Conservation (phyloP, 768 basidiomycete genomes). For the Lactifluus volemus region DNA sequence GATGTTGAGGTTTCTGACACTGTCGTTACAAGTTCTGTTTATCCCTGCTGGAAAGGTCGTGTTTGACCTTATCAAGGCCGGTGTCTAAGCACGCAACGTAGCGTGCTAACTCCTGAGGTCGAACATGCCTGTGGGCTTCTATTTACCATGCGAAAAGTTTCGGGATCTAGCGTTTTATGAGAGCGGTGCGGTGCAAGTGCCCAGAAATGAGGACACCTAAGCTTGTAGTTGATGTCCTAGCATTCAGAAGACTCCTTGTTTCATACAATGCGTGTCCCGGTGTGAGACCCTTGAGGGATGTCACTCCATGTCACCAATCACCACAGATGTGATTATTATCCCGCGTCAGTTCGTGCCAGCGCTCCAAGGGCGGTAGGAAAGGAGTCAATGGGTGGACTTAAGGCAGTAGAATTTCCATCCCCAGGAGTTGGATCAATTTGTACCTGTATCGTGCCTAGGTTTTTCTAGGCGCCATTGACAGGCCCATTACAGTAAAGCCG, state of each 20-base stretch:
- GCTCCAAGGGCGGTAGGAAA: no score
- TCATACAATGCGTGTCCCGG: background rate
- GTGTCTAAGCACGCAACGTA: background rate
- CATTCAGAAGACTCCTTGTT: background rate
- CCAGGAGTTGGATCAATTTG: no score
- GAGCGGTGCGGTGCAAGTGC: background rate
- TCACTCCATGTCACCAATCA: background rate
- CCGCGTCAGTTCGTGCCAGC: no score
- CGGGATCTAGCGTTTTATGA: background rate
- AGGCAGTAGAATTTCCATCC: no score
- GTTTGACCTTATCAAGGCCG: conserved; percentile 4
- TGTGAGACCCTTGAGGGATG: background rate
- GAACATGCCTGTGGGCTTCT: background rate
- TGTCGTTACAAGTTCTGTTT: background rate
- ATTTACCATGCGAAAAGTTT: background rate
- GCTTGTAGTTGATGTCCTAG: background rate
- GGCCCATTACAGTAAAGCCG: no score
- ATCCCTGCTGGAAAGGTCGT: conserved; percentile 1
- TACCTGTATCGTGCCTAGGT: no score
- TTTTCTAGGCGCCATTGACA: no score
- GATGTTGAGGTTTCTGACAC: background rate
- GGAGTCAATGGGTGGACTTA: no score
- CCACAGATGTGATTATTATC: no score
- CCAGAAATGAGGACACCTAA: background rate
- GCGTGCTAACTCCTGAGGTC: background rate